Conservation (phyloP, 1,284 basidiomycete species). For the Papiliotrema fonsecae region DNA sequence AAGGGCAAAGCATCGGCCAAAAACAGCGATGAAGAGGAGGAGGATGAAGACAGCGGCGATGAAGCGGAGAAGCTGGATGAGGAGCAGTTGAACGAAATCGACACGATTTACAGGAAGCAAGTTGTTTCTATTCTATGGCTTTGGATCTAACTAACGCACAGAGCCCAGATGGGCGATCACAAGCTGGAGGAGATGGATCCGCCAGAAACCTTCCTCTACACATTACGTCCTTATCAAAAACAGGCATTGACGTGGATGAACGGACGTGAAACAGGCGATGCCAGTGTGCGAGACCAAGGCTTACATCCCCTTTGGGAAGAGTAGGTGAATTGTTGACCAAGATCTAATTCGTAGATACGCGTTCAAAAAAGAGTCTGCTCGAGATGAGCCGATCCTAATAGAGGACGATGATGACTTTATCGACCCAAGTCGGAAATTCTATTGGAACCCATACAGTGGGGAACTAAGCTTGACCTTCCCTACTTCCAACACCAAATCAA, state of each 20-base stretch:
- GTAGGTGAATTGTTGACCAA: slow-evolving; percentile 51
- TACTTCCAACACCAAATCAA: slow-evolving; percentile 68
- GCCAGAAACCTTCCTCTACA: slow-evolving; percentile 69
- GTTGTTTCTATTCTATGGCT: slow-evolving; percentile 11
- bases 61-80: slow-evolving; percentile 66
- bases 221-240: slow-evolving; percentile 83
- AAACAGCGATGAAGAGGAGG: slow-evolving; percentile 54
- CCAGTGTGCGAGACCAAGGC: slow-evolving; percentile 65
- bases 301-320: slow-evolving; percentile 96
- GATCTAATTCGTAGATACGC: slow-evolving; percentile 31
- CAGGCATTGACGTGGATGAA: slow-evolving; percentile 95
- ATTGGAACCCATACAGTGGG: slow-evolving; percentile 88
- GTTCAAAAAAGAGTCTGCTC: slow-evolving; percentile 37
- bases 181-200: slow-evolving; percentile 78
- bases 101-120: slow-evolving; percentile 75
- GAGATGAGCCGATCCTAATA: slow-evolving; percentile 42
- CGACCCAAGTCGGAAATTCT: slow-evolving; percentile 55
- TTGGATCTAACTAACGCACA: slow-evolving; percentile 39
- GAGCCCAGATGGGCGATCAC: slow-evolving; percentile 77
- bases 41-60: slow-evolving; percentile 54
- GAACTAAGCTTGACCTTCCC: slow-evolving; percentile 86
- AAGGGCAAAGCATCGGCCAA: slow-evolving; percentile 31
- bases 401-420: slow-evolving; percentile 42
- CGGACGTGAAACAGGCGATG: slow-evolving; percentile 70
- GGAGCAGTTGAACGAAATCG: slow-evolving; percentile 58